Conservation (phyloP, 768 basidiomycete genomes). For the Auriscalpium microsporum region DNA sequence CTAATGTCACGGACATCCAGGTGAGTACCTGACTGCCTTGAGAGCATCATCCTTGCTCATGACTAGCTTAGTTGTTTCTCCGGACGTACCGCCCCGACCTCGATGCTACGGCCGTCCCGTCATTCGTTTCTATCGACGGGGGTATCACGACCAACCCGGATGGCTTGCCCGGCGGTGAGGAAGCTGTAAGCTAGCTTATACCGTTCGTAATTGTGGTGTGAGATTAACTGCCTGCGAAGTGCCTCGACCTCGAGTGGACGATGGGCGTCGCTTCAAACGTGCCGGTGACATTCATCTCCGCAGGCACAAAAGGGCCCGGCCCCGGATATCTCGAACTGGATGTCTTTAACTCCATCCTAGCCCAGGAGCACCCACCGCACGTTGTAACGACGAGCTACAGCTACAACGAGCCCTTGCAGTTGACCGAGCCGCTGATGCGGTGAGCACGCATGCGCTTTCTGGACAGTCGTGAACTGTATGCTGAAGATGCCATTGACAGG, state of each 20-base stretch:
- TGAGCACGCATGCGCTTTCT: neutral
- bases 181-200: neutral
- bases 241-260: slow-evolving; percentile 16
- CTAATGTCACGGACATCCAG: too few relatives aligned
- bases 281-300: slow-evolving; percentile 18
- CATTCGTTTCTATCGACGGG: too few relatives aligned
- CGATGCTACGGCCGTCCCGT: too few relatives aligned
- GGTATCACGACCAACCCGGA: too few relatives aligned
- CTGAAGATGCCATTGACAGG: slow-evolving; percentile 4
- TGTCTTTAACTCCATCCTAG: slow-evolving; percentile 8
- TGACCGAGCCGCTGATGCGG: neutral
- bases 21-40: too few relatives aligned
- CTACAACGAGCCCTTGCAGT: slow-evolving; percentile 7
- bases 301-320: slow-evolving; percentile 11
- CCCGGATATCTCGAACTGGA: neutral
- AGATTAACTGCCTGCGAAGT: slow-evolving; percentile 4
- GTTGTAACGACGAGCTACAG: slow-evolving; percentile 17
- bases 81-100: too few relatives aligned
- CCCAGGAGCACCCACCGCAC: slow-evolving; percentile 11
- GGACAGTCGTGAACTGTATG: neutral
- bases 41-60: too few relatives aligned
- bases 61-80: too few relatives aligned
- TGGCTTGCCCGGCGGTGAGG: too few relatives aligned
- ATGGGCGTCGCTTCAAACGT: slow-evolving; percentile 22
- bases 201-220: slow-evolving; percentile 12